phyloP scores from a whole-genome alignment of 371 early-diverging fungal species.

The Paraphysoderma sedebokerense region DNA sequence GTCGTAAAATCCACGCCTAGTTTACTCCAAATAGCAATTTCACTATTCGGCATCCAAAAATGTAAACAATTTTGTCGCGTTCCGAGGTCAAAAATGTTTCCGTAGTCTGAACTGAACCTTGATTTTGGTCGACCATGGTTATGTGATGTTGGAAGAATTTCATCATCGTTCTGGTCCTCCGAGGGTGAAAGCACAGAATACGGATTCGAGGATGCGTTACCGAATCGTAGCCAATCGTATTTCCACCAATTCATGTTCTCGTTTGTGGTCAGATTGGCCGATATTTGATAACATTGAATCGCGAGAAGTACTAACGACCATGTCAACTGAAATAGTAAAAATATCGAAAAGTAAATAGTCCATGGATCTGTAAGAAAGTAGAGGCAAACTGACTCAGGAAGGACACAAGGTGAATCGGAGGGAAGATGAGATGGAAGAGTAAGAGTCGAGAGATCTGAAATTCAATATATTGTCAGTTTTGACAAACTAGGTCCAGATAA shows the following conservation, averaged over 20 bases:
- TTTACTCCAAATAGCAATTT: too few relatives aligned
- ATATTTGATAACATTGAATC: slow-evolving; percentile 63
- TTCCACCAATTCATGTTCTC: slow-evolving; percentile 61
- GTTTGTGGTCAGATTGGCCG: slow-evolving; percentile 68
- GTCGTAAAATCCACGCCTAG: too few relatives aligned
- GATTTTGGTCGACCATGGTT: too few relatives aligned
- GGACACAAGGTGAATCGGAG: slow-evolving; percentile 14
- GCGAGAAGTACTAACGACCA: slow-evolving; percentile 64
- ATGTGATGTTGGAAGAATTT: too few relatives aligned
- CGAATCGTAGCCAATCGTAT: too few relatives aligned
- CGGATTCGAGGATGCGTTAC: too few relatives aligned
- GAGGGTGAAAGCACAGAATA: too few relatives aligned
- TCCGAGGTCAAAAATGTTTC: too few relatives aligned
- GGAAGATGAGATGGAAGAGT: slow-evolving; percentile 3
- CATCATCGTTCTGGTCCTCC: too few relatives aligned
- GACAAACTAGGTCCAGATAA: slow-evolving; percentile 6
- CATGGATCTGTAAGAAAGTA: slow-evolving; percentile 55
- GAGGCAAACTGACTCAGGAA: slow-evolving; percentile 36
- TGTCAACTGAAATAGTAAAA: slow-evolving; percentile 48
- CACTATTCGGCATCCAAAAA: too few relatives aligned
- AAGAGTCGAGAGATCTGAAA: not conserved
- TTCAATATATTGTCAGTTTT: not conserved
- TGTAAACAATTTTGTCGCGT: too few relatives aligned
- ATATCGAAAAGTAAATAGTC: slow-evolving; percentile 43
- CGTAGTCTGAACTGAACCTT: too few relatives aligned